A percentile compares a stretch with the other conserved stretches of the same genome.
These are phyloP conservation scores for Corymbia calophylla DNA, from an alignment of 441 rosid genomes.

Conservation along the genomic window DNA sequence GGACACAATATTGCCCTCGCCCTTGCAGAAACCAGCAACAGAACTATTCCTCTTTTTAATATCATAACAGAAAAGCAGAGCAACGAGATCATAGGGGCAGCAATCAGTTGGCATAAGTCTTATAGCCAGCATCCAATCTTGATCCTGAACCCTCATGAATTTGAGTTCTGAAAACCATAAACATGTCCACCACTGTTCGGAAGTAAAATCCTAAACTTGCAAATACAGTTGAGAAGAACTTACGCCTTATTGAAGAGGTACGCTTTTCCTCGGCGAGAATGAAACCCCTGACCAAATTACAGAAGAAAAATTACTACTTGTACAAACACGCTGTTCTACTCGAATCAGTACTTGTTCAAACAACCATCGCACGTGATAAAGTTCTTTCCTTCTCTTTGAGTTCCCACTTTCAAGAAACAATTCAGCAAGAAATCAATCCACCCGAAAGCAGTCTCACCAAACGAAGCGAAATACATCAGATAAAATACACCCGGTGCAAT, in stretches of 20 bases:
- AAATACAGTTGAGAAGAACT: conserved; percentile 14
- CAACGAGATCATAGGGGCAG: background rate
- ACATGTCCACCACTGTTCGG: background rate
- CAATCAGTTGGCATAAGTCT: background rate
- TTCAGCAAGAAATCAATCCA: background rate
- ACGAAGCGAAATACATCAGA: background rate
- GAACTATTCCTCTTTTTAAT: background rate
- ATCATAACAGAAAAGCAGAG: background rate
- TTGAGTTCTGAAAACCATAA: background rate
- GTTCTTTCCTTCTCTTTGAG: background rate
- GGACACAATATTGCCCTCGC: background rate
- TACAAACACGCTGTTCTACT: background rate
- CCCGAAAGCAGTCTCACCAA: background rate
- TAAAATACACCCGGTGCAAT: background rate
- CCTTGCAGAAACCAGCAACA: background rate
- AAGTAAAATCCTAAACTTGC: background rate
- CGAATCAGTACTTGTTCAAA: background rate
- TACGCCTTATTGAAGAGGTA: conserved; percentile 83
- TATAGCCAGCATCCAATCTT: background rate
- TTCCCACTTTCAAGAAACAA: background rate
- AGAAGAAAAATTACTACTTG: background rate
- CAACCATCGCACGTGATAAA: background rate
- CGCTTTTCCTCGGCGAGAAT: conserved; percentile 78
- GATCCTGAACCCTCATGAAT: background rate
- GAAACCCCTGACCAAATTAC: conserved; percentile 46